A percentile compares a stretch with the other conserved stretches of the same genome.
phyloP scores from a whole-genome alignment of 2,329 filamentous ascomycete species.

The Neonectria hederae region DNA sequence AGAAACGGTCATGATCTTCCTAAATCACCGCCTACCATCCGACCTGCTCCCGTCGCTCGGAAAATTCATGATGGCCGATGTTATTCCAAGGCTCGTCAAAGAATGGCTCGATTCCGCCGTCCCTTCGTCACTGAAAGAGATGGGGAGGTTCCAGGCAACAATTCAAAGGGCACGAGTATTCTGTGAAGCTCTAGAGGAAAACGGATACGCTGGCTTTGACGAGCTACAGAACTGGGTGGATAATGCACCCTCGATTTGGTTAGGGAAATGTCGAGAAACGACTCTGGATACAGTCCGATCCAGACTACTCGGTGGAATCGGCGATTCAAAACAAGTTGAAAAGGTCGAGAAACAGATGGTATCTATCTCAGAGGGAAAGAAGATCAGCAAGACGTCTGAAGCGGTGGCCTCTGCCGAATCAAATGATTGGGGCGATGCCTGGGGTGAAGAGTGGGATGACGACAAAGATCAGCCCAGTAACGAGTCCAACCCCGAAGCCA shows the following conservation, averaged over 20 bases:
- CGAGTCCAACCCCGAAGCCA: conserved; percentile 32
- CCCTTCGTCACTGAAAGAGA: conserved; percentile 76
- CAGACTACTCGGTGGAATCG: conserved; percentile 73
- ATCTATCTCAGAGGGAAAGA: conserved; percentile 71
- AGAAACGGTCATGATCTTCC: conserved; percentile 59
- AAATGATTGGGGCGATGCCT: conserved; percentile 78
- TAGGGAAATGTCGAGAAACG: conserved; percentile 82
- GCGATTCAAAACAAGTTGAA: conserved; percentile 76
- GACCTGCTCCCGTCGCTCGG: conserved; percentile 71
- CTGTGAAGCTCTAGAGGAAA: conserved; percentile 67
- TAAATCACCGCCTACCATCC: conserved; percentile 61
- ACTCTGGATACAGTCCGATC: conserved; percentile 79
- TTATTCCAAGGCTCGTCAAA: conserved; percentile 74
- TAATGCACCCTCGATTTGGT: conserved; percentile 83
- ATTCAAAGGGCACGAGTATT: conserved; percentile 73
- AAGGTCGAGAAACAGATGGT: conserved; percentile 86
- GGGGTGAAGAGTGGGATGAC: conserved; percentile 84
- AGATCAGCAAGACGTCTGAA: conserved; percentile 65
- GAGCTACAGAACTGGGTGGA: conserved; percentile 82
- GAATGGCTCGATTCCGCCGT: conserved; percentile 81
- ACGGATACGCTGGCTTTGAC: conserved; percentile 69
- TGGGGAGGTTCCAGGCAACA: conserved; percentile 75
- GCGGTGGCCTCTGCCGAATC: conserved; percentile 55
- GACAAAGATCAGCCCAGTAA: conserved; percentile 59
- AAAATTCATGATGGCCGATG: conserved; percentile 72